Conservation (phyloP, 2,329 filamentous ascomycete genomes). For the Lizonia empirigonia region DNA sequence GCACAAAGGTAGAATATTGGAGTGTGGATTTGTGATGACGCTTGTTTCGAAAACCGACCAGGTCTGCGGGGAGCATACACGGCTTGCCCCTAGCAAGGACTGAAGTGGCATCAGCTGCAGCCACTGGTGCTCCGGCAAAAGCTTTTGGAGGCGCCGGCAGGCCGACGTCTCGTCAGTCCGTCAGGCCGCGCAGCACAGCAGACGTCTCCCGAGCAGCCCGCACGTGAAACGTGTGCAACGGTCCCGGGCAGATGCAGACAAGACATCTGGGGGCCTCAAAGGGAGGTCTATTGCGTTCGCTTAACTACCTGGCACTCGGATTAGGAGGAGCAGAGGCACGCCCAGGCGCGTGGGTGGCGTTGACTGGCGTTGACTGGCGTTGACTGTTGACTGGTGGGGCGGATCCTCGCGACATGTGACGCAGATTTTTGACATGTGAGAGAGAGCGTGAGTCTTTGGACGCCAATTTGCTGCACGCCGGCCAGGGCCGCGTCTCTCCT, state of each 20-base stretch:
- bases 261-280: not conserved
- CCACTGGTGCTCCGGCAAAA: slow-evolving; percentile 1
- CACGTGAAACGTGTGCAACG: slow-evolving; percentile 4
- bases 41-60: too few relatives aligned
- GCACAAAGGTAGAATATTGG: too few relatives aligned
- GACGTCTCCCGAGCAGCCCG: not conserved
- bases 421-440: slow-evolving; percentile 29
- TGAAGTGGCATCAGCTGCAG: slow-evolving; percentile 1
- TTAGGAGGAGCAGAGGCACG: not conserved
- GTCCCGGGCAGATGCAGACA: not conserved
- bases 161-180: too few relatives aligned
- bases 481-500: slow-evolving; percentile 8
- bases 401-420: slow-evolving; percentile 27
- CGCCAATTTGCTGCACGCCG: slow-evolving; percentile 26
- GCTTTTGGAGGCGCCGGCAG: slow-evolving; percentile 1
- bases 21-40: too few relatives aligned
- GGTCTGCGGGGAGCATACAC: slow-evolving; percentile 15
- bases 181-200: not conserved
- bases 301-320: not conserved
- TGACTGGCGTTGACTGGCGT: too few relatives aligned
- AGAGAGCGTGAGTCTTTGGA: slow-evolving; percentile 21
- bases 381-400: too few relatives aligned
- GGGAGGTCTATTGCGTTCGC: too few relatives aligned
- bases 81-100: slow-evolving; percentile 6
- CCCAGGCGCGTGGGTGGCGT: slow-evolving; percentile 24